Percentiles rank a stretch among this genome's conserved stretches.
phyloP scores from a whole-genome alignment of 2,329 filamentous ascomycete species.

The Verticillium longisporum region DNA sequence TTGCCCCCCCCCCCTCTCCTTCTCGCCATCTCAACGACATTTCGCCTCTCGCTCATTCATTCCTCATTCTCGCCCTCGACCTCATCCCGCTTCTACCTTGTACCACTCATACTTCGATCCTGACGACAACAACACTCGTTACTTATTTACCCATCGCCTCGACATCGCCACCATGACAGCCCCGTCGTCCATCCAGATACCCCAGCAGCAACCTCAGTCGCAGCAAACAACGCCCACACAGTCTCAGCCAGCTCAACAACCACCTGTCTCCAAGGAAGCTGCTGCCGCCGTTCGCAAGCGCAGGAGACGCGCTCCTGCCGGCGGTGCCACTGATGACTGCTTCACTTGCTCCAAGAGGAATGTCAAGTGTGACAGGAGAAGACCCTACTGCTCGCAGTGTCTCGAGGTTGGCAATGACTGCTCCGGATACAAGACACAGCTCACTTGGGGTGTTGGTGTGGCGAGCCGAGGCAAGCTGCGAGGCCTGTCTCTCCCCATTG shows the following conservation, averaged over 20 bases:
- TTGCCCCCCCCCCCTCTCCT: constrained; percentile 1
- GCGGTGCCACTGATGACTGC: constrained; percentile 89
- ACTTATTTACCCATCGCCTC: not conserved
- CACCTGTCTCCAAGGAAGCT: constrained; percentile 38
- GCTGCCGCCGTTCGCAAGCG: constrained; percentile 56
- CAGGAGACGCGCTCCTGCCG: constrained; percentile 79
- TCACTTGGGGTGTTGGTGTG: constrained; percentile 95
- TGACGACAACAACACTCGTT: not conserved
- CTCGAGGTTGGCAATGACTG: constrained; percentile 88
- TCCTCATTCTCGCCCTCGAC: not conserved
- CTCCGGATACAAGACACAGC: constrained; percentile 90
- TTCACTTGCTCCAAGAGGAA: constrained; percentile 84
- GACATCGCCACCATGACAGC: constrained; percentile 8
- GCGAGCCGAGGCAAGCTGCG: constrained; percentile 92
- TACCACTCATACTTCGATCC: not conserved
- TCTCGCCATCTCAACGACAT: not conserved
- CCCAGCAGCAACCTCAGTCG: constrained; percentile 1
- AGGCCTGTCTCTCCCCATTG: constrained; percentile 70
- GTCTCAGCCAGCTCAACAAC: constrained; percentile 29
- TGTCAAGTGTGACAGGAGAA: constrained; percentile 80
- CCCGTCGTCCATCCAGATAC: constrained; percentile 9
- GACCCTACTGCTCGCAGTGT: constrained; percentile 93
- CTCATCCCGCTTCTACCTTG: not conserved
- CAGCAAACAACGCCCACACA: not conserved
- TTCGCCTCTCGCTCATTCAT: not conserved